Conservation (phyloP, 1,139 yeast species). For the Pichia sorboxylosa region DNA sequence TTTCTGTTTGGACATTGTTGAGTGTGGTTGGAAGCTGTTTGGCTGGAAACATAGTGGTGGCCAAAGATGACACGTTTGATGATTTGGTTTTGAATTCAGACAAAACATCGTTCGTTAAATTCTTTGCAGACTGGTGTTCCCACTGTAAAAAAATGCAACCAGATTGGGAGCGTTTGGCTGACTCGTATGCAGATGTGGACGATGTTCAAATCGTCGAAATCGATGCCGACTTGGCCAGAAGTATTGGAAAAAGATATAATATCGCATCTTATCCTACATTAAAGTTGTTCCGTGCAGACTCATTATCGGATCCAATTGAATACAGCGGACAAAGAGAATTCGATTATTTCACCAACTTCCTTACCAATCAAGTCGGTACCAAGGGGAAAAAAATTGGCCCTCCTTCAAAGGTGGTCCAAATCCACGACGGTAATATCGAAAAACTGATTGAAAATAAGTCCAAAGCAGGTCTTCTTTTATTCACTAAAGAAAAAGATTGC, state of each 20-base stretch:
- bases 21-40: slow-evolving; percentile 1
- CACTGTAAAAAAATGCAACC: slow-evolving; percentile 66
- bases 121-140: slow-evolving; percentile 74
- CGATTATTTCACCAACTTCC: slow-evolving; percentile 35
- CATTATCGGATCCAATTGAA: slow-evolving; percentile 32
- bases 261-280: slow-evolving; percentile 59
- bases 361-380: slow-evolving; percentile 23
- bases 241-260: slow-evolving; percentile 42
- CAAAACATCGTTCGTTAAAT: slow-evolving; percentile 57
- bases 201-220: slow-evolving; percentile 46
- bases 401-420: slow-evolving; percentile 19
- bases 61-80: slow-evolving; percentile 39
- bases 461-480: slow-evolving; percentile 25
- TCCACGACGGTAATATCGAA: slow-evolving; percentile 28
- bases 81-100: slow-evolving; percentile 43
- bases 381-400: slow-evolving; percentile 9
- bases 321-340: slow-evolving; percentile 39
- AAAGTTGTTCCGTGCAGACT: slow-evolving; percentile 41
- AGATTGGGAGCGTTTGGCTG: slow-evolving; percentile 47
- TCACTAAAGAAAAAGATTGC: slow-evolving; percentile 26
- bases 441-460: slow-evolving; percentile 26
- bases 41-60: slow-evolving; percentile 14
- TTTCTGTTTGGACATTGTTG: slow-evolving; percentile 1
- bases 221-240: slow-evolving; percentile 55
- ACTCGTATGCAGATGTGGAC: slow-evolving; percentile 32